Conservation (phyloP, 257 asterid genomes). For the Linaria vulgaris region DNA sequence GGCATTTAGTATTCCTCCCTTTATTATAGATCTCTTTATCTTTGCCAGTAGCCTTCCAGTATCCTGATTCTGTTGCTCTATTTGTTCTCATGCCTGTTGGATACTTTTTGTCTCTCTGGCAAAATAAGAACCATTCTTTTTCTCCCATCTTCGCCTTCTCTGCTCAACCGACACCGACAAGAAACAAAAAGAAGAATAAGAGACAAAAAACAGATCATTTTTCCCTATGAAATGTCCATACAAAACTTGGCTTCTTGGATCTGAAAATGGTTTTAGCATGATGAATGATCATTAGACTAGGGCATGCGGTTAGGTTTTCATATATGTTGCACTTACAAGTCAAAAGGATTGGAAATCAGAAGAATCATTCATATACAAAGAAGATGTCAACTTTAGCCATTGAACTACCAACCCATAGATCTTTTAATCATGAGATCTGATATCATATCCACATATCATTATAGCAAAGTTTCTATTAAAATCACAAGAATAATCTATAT, state of each 20-base stretch:
- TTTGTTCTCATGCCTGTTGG: conserved; percentile 90
- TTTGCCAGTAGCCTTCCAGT: conserved; percentile 94
- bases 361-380: not conserved
- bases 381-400: not conserved
- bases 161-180: conserved; percentile 25
- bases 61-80: conserved; percentile 74
- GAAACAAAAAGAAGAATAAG: not conserved
- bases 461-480: too few species aligned
- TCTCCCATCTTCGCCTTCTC: conserved; percentile 81
- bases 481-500: too few species aligned
- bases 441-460: conserved; percentile 4
- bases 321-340: too few species aligned
- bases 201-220: too few species aligned
- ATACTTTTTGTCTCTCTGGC: conserved; percentile 74
- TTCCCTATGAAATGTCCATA: too few species aligned
- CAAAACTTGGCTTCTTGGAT: too few species aligned
- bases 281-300: too few species aligned
- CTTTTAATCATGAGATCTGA: not conserved
- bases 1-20: conserved; percentile 34
- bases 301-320: too few species aligned
- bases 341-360: not conserved
- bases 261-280: too few species aligned
- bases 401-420: too few species aligned
- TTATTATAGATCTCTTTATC: conserved; percentile 63
- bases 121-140: conserved; percentile 76